phyloP scores from a whole-genome alignment of 2,329 filamentous ascomycete genomes.

The Lecanicillium sp. region DNA sequence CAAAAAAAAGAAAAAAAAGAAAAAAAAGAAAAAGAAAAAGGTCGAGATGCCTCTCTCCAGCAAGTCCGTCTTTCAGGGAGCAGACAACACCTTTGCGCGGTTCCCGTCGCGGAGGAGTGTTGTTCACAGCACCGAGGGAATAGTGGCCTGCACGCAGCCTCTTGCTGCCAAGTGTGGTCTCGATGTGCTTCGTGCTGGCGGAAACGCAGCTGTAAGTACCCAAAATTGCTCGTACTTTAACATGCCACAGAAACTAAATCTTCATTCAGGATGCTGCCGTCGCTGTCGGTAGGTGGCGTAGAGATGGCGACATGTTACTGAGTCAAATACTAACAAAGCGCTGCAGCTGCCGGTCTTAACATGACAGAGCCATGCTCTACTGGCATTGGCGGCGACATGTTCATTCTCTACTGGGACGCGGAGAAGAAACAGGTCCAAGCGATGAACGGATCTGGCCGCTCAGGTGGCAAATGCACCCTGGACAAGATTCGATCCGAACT shows the following conservation, averaged over 20 bases:
- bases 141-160: constrained; percentile 84
- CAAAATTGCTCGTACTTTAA: background rate
- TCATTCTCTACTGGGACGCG: constrained; percentile 86
- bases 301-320: background rate
- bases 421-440: constrained; percentile 73
- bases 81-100: constrained; percentile 44
- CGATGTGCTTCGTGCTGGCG: constrained; percentile 74
- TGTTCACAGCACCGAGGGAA: constrained; percentile 86
- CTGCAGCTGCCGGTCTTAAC: constrained; percentile 75
- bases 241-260: constrained; percentile 5
- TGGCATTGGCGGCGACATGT: constrained; percentile 95
- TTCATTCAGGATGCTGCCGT: constrained; percentile 77
- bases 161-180: constrained; percentile 83
- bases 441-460: constrained; percentile 88
- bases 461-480: constrained; percentile 59
- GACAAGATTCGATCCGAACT: constrained; percentile 64
- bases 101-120: constrained; percentile 81
- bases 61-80: constrained; percentile 36
- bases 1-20: background rate
- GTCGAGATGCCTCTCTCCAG: constrained; percentile 39
- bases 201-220: constrained; percentile 77
- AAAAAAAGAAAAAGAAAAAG: background rate
- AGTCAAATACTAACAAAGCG: background rate
- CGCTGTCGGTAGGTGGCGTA: constrained; percentile 59
- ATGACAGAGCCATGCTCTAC: constrained; percentile 89